These are phyloP conservation scores for Selaginella moellendorffii DNA, from an alignment of 75 land plant genomes.

Conservation along the genomic window DNA sequence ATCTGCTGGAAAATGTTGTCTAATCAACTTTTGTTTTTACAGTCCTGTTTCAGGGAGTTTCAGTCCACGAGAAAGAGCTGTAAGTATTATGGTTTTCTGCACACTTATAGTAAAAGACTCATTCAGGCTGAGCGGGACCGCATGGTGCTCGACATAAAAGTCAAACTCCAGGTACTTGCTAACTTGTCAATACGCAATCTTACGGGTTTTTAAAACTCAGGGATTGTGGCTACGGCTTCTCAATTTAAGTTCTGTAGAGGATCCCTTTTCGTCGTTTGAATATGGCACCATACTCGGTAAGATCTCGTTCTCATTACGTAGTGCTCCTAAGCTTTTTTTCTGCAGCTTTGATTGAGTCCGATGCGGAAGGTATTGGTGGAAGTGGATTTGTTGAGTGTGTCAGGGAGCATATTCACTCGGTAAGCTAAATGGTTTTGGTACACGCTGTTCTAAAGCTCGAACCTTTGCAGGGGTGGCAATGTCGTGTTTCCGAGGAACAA, in stretches of 20 bases:
- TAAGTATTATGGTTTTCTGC: constrained; percentile 27
- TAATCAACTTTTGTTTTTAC: too few relatives aligned
- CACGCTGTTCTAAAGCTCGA: constrained; percentile 16
- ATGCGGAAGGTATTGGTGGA: constrained; percentile 98
- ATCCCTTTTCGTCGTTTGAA: constrained; percentile 89
- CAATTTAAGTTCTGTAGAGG: constrained; percentile 66
- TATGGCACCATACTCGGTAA: constrained; percentile 94
- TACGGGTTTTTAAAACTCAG: constrained; percentile 16
- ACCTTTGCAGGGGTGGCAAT: constrained; percentile 56
- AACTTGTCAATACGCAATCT: not conserved
- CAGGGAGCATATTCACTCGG: constrained; percentile 85
- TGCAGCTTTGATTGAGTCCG: constrained; percentile 93
- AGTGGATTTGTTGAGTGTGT: constrained; percentile 97
- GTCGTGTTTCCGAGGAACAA: constrained; percentile 76
- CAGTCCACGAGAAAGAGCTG: constrained; percentile 55
- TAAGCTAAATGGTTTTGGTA: constrained; percentile 15
- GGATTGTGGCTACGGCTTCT: constrained; percentile 85
- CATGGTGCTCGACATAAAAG: constrained; percentile 96
- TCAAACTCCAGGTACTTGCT: constrained; percentile 71
- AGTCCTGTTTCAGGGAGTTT: constrained; percentile 46
- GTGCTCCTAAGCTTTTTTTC: constrained; percentile 12
- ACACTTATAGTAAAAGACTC: not conserved
- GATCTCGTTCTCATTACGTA: constrained; percentile 2
- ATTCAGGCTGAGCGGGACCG: constrained; percentile 84
- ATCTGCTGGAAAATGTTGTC: too few relatives aligned